Evolutionary conservation across 768 basidiomycete genomes (phyloP), one percentile per base, ranked within the genome.

Genomic region (Kwoniella dendrophila): DNA sequence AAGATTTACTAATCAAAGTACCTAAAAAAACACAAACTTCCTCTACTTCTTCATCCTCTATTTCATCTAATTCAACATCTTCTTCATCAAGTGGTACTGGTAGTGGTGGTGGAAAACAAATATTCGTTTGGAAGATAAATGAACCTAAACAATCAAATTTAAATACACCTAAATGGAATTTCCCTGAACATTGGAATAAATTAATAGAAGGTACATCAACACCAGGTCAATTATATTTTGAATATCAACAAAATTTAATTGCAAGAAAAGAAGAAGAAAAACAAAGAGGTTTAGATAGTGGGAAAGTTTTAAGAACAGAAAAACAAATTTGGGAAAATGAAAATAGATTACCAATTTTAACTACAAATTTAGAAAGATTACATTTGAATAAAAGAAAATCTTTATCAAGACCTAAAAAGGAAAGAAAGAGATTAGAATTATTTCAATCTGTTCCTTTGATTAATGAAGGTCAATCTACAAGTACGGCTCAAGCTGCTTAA

Each of bases 361-460:
- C 68, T 1, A 69, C 67, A 4, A 32, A 45, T 10, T 26, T 70
- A 45, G 68, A 76, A 62, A 48, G 74, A 43, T 7, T 45, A 2
- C 68, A 74, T 59, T 47, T 76, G 49, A 76, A 72, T 57, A 65
- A 56, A 24, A 51, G 74, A 54, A 68, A 64, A 44, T 49, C 32
- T n/a, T 41, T 32, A 3, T 59, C 30, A 6, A 63, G 72, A 43
- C 65, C 69, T 20, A 58, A 41, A 44, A 72, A 72, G 62, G 73
- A 74, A 59, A 61, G 70, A 30, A 63, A 40, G 36, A 63, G 53
- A 38, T 27, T 49, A 43, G 36, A 34, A 3, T 14, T 12, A 8
- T 56, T 18, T 3, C 49, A 57, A 34, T 29, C 10, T 26, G 12
- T 52, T 33, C n/a, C n/a, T n/a, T n/a, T n/a, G n/a, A 18, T 40